These are phyloP conservation scores for Gillenia trifoliata DNA, from an alignment of 306 rosid species.

Conservation along the genomic window DNA sequence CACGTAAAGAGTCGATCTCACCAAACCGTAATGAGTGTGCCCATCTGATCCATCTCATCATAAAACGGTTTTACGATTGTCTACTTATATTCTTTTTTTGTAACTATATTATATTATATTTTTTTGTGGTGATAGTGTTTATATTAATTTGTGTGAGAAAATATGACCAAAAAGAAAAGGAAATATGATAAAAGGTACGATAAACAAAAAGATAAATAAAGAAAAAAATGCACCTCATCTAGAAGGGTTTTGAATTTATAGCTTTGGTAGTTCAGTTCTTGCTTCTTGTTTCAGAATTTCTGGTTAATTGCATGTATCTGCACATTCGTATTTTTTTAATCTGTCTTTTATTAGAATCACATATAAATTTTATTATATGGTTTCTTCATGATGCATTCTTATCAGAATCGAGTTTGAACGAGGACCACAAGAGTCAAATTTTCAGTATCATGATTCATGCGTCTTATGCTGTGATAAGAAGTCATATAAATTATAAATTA, in stretches of 20 bases:
- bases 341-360: no score
- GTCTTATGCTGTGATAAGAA: not conserved
- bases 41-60: constrained; percentile 1
- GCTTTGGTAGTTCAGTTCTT: not conserved
- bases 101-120: not conserved
- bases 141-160: not conserved
- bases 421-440: not conserved
- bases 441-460: not conserved
- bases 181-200: not conserved
- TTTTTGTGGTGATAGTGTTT: not conserved
- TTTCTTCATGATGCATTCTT: not conserved
- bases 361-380: no score
- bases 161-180: no score
- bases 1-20: not conserved
- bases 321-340: no score
- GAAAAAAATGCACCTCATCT: not conserved
- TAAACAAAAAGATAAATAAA: not conserved
- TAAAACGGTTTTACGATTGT: not conserved
- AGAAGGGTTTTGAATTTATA: constrained; percentile 3
- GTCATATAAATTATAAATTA: not conserved
- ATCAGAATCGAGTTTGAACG: not conserved
- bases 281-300: not conserved
- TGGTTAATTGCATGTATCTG: not conserved
- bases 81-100: not conserved
- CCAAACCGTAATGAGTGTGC: not conserved